These are phyloP conservation scores for Pyrenophora tritici-repentis DNA, from an alignment of 2,329 filamentous ascomycete genomes.

Conservation along the genomic window DNA sequence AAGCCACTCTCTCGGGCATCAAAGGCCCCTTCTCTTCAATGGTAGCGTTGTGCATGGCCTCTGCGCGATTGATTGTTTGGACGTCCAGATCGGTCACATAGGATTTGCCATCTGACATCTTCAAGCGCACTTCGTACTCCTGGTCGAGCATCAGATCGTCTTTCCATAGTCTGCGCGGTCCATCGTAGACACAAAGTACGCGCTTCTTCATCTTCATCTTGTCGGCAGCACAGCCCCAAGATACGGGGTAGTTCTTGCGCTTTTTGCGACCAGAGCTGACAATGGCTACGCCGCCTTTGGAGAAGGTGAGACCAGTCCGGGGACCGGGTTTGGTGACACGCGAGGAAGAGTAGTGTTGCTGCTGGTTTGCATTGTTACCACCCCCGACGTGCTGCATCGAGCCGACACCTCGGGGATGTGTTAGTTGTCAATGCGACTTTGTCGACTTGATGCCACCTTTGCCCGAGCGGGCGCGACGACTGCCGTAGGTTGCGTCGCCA, in stretches of 20 bases:
- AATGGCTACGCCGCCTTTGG: constrained; percentile 72
- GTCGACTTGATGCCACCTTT: constrained; percentile 58
- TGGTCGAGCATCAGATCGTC: constrained; percentile 99
- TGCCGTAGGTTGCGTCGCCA: constrained; percentile 61
- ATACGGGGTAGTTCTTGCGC: constrained; percentile 88
- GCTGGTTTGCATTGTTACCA: constrained; percentile 43
- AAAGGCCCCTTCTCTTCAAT: constrained; percentile 87
- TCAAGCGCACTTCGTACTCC: constrained; percentile 89
- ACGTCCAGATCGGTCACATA: constrained; percentile 95
- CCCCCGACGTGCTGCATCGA: constrained; percentile 43
- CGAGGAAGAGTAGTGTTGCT: constrained; percentile 43
- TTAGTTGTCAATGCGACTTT: constrained; percentile 57
- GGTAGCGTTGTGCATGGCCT: constrained; percentile 78
- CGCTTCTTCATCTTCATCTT: constrained; percentile 99
- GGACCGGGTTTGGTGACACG: constrained; percentile 26
- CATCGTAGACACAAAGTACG: constrained; percentile 90
- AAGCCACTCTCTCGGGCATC: constrained; percentile 70
- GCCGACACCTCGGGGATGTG: constrained; percentile 56
- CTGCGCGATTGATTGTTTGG: constrained; percentile 84
- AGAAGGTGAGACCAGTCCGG: constrained; percentile 72
- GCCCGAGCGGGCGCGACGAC: constrained; percentile 51
- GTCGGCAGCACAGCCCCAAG: constrained; percentile 88
- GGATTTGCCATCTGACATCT: constrained; percentile 67
- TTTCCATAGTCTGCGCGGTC: constrained; percentile 84
- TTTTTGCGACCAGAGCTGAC: constrained; percentile 73